Conservation (phyloP, 75 land plant species). For the Gnetum montanum region DNA sequence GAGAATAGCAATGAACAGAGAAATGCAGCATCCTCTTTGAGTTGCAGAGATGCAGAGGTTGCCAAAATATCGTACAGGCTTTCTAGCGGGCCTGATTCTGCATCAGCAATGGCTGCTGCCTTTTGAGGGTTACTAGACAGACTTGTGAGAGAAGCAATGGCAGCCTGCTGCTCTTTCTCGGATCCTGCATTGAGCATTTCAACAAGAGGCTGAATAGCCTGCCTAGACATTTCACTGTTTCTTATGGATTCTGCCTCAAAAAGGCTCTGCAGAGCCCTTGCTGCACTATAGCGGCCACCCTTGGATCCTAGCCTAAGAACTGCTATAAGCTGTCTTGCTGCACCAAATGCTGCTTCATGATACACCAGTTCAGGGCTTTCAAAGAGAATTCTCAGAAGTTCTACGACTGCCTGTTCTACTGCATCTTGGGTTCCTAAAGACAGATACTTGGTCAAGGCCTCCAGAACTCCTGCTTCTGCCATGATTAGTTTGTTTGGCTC, state of each 20-base stretch:
- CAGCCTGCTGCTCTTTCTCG: slow-evolving; percentile 75
- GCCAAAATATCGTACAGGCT: slow-evolving; percentile 38
- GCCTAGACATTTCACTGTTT: slow-evolving; percentile 53
- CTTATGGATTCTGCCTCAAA: slow-evolving; percentile 69
- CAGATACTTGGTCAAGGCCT: slow-evolving; percentile 76
- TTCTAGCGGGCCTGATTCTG: slow-evolving; percentile 52
- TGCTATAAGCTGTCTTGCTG: slow-evolving; percentile 83
- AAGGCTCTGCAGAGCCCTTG: slow-evolving; percentile 59
- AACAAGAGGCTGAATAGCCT: slow-evolving; percentile 75
- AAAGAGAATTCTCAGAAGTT: slow-evolving; percentile 66
- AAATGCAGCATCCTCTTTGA: slow-evolving; percentile 58
- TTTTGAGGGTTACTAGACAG: slow-evolving; percentile 41
- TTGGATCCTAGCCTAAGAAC: slow-evolving; percentile 80
- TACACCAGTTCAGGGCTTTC: slow-evolving; percentile 55
- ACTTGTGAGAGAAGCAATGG: slow-evolving; percentile 50
- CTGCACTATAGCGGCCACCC: slow-evolving; percentile 65
- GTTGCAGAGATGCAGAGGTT: slow-evolving; percentile 41
- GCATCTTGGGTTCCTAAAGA: slow-evolving; percentile 89
- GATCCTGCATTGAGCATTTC: slow-evolving; percentile 77
- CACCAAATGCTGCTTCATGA: slow-evolving; percentile 62
- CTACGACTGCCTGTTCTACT: slow-evolving; percentile 52
- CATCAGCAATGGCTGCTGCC: slow-evolving; percentile 38
- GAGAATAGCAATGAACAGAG: slow-evolving; percentile 58
- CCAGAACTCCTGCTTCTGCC: slow-evolving; percentile 94
- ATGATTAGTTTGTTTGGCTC: slow-evolving; percentile 69